A percentile compares a stretch with the other conserved stretches of the same genome.
Conservation (phyloP, 2,329 filamentous ascomycete species). For the Trematosphaeria pertusa region DNA sequence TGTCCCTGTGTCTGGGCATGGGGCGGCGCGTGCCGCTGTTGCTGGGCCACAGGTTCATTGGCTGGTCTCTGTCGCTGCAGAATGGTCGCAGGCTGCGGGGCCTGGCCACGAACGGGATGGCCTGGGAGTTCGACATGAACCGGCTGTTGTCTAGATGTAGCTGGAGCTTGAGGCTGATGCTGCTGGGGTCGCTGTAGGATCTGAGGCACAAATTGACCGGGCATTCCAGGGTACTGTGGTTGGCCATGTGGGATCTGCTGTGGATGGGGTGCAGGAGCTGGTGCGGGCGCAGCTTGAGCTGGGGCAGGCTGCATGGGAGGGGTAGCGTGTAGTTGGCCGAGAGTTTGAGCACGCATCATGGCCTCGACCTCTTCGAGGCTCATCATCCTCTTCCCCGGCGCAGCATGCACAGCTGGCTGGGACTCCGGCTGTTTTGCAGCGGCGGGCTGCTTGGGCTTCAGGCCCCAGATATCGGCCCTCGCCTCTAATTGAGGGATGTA, state of each 20-base stretch:
- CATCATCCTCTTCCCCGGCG: conserved; percentile 77
- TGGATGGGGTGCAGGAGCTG: conserved; percentile 26
- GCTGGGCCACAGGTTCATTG: conserved; percentile 29
- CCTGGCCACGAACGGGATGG: conserved; percentile 37
- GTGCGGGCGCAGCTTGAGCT: conserved; percentile 26
- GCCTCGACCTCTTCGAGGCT: conserved; percentile 97
- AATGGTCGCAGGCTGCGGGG: conserved; percentile 42
- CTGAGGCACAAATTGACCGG: conserved; percentile 56
- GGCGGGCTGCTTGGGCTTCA: conserved; percentile 66
- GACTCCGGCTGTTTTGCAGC: conserved; percentile 39
- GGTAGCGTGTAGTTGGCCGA: conserved; percentile 50
- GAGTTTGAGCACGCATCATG: conserved; percentile 77
- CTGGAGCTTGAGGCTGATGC: conserved; percentile 45
- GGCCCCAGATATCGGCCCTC: conserved; percentile 91
- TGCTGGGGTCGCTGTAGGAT: conserved; percentile 58
- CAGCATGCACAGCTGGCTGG: conserved; percentile 27
- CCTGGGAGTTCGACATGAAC: conserved; percentile 54
- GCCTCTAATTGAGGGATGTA: conserved; percentile 90
- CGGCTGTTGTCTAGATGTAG: conserved; percentile 51
- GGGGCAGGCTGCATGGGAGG: conserved; percentile 41
- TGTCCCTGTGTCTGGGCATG: conserved; percentile 51
- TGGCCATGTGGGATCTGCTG: conserved; percentile 40
- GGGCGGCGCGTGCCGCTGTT: conserved; percentile 32
- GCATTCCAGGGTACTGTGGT: conserved; percentile 40
- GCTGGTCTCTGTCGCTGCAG: conserved; percentile 44